phyloP scores from a whole-genome alignment of 2,329 filamentous ascomycete species.

The Colletotrichum spinosum region DNA sequence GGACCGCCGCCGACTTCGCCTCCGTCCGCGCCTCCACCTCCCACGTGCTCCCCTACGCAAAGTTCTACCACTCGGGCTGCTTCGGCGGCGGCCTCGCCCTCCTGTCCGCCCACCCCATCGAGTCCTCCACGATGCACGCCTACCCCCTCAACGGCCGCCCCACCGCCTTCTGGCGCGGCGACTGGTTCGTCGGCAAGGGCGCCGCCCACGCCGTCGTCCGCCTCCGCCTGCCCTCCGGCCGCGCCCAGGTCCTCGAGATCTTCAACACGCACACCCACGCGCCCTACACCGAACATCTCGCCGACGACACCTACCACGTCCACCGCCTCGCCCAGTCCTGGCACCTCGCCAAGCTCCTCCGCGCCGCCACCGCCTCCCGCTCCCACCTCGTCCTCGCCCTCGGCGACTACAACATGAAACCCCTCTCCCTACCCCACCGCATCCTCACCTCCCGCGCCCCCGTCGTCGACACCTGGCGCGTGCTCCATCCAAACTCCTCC shows the following conservation, averaged over 20 bases:
- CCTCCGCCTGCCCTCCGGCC: constrained; percentile 9
- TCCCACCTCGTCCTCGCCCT: constrained; percentile 87
- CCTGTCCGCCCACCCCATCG: constrained; percentile 91
- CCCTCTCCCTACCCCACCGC: constrained; percentile 83
- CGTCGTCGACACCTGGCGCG: constrained; percentile 86
- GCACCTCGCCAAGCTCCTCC: constrained; percentile 92
- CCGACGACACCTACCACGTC: constrained; percentile 86
- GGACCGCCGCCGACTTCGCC: constrained; percentile 85
- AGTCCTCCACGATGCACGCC: constrained; percentile 84
- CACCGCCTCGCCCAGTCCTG: constrained; percentile 94
- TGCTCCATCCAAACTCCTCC: constrained; percentile 85
- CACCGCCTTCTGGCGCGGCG: constrained; percentile 92
- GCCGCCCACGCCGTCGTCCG: constrained; percentile 83
- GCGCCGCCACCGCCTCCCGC: constrained; percentile 76
- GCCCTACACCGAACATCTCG: constrained; percentile 80
- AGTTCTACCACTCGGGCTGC: constrained; percentile 91
- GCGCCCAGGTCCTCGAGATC: constrained; percentile 79
- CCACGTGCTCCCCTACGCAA: constrained; percentile 84
- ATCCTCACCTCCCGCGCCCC: constrained; percentile 83
- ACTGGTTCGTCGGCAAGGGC: constrained; percentile 97
- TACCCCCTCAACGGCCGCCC: constrained; percentile 96
- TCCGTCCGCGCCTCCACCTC: constrained; percentile 78
- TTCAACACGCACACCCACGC: constrained; percentile 90
- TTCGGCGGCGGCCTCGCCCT: constrained; percentile 93
- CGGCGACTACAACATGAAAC: constrained; percentile 98